A percentile compares a stretch with the other conserved stretches of the same genome.
Evolutionary conservation across 257 asterid genomes (phyloP).

Genomic region (Salvia rosmarinus): DNA sequence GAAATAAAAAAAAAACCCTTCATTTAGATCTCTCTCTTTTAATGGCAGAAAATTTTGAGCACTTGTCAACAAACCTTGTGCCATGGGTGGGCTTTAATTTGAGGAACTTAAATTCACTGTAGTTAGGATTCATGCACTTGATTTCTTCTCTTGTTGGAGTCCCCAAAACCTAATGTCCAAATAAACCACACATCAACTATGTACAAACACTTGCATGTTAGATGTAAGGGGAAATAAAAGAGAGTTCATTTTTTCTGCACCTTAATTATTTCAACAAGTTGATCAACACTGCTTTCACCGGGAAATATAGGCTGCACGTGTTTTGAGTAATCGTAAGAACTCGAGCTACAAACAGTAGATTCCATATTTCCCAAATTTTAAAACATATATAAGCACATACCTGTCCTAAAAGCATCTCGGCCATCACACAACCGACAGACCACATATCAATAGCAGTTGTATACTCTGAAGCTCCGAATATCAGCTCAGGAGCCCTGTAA

Average conservation of each 20-base stretch:
- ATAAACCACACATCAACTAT: neutral
- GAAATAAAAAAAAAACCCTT: slow-evolving; percentile 23
- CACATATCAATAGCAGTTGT: slow-evolving; percentile 93
- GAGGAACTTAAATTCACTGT: slow-evolving; percentile 57
- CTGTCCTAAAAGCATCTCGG: slow-evolving; percentile 86
- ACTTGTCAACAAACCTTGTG: slow-evolving; percentile 49
- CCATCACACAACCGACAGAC: slow-evolving; percentile 97
- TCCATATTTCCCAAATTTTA: neutral
- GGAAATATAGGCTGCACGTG: slow-evolving; percentile 87
- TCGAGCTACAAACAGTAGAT: neutral
- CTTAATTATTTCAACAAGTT: slow-evolving; percentile 92
- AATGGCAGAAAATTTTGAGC: neutral
- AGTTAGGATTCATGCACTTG: slow-evolving; percentile 66
- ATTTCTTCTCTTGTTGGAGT: slow-evolving; percentile 67
- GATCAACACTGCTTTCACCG: slow-evolving; percentile 94
- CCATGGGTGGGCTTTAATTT: slow-evolving; percentile 63
- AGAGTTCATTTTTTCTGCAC: slow-evolving; percentile 36
- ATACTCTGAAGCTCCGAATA: slow-evolving; percentile 90
- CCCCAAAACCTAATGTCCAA: slow-evolving; percentile 51
- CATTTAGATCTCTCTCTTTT: slow-evolving; percentile 9
- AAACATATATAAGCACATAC: slow-evolving; percentile 35
- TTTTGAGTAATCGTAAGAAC: slow-evolving; percentile 26
- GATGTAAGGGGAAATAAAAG: neutral
- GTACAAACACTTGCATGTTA: neutral
- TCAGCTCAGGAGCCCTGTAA: slow-evolving; percentile 92